Base-by-base conservation (phyloP, 2,329 filamentous ascomycete species). In the Penicillium vulpinum region DNA sequence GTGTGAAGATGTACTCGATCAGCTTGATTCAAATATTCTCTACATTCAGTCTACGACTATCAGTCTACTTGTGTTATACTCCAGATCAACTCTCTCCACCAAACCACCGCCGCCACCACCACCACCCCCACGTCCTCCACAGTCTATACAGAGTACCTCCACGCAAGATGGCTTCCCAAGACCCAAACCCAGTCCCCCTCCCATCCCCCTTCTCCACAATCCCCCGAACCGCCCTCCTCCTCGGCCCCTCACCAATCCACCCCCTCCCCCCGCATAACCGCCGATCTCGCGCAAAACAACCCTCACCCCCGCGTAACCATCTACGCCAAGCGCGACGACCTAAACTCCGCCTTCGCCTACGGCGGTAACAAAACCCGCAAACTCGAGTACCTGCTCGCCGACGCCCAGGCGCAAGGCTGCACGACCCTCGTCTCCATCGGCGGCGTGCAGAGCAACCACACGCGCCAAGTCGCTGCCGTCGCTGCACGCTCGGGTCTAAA, bases 291-390 rank as follows among this genome's bases (percentile, higher is more conserved):
- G 47, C 81, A 41, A 21, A 24, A 58, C 35, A 57, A 47, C 35
- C 39, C 55, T 10, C 49, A 57, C 21, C 51, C 81, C 29, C 81
- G 81, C 63, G 83, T 88, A 39, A 78, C 80, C 21, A 81, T 90
- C 61, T 90, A 85, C 68, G 87, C 88, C 51, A 90, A 90, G 74
- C 82, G 88, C 49, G 88, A 90, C 62, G 88, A 90, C 74, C 85
- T 85, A 67, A 88, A 88, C 74, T 88, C 85, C 2, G 84, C 83
- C 0, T 80, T 88, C 18, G 86, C 86, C 3, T 88, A 81, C 65
- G 87, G 87, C 36, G 87, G 86, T 51, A 89, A 89, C 77, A 89
- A 89, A 74, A 85, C 83, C 29, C 80, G 87, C 56, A 89, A 89
- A 72, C 79, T 89, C 2, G 87, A 90, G 78, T 89, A 89, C 68